Conservation (phyloP, 169 alveolate species). For the Toxoplasma gondii region DNA sequence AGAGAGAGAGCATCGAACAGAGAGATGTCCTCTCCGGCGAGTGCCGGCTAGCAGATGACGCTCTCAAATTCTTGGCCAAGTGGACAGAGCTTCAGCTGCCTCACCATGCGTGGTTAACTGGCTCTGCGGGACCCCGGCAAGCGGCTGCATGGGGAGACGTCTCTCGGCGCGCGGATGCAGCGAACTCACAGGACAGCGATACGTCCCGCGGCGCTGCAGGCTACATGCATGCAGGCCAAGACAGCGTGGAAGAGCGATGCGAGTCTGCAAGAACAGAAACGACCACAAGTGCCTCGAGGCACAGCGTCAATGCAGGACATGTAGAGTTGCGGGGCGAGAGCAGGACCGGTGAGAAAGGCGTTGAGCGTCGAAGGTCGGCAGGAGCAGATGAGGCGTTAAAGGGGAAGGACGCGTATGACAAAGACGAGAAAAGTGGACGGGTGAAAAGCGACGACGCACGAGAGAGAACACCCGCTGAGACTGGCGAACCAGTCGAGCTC, state of each 20-base stretch:
- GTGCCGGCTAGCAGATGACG: slow-evolving; percentile 50
- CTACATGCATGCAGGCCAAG: no score
- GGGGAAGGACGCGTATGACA: neutral
- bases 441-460: neutral
- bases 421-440: neutral
- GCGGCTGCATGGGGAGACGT: neutral
- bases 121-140: neutral
- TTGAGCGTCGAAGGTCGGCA: neutral
- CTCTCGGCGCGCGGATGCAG: no score
- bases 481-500: neutral
- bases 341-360: no score
- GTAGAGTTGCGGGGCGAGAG: no score
- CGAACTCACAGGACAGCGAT: no score
- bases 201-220: no score
- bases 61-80: slow-evolving; percentile 20
- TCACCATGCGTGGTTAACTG: slow-evolving; percentile 8
- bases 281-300: no score
- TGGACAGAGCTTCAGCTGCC: slow-evolving; percentile 55
- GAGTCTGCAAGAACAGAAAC: no score
- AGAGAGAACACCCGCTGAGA: neutral
- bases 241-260: no score
- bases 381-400: neutral
- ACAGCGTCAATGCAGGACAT: no score
- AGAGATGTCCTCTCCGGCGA: neutral
- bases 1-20: slow-evolving; percentile 10